phyloP scores from a whole-genome alignment of 768 basidiomycete species.

The Nidula microcarpa region DNA sequence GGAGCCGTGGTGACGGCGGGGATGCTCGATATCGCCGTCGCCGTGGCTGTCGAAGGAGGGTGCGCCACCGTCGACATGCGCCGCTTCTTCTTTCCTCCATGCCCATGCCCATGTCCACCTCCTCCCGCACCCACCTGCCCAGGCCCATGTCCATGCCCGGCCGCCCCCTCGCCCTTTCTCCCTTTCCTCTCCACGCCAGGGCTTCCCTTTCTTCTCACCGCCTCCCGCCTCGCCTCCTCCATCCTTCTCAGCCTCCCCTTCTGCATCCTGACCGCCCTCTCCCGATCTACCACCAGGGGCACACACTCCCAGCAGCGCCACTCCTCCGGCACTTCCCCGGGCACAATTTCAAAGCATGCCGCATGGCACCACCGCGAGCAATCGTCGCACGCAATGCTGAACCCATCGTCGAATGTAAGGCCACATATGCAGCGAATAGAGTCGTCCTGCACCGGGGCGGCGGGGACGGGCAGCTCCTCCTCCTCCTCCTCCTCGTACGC shows the following conservation, averaged over 20 bases:
- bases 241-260: conserved; percentile 30
- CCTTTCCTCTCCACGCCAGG: conserved; percentile 26
- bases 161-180: conserved; percentile 2
- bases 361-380: conserved; percentile 86
- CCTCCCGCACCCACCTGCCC: conserved; percentile 30
- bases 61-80: conserved; percentile 7
- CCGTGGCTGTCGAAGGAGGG: conserved; percentile 7
- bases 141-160: conserved; percentile 28
- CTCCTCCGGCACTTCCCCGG: conserved; percentile 63
- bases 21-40: conserved; percentile 5
- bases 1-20: conserved; percentile 13
- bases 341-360: conserved; percentile 66
- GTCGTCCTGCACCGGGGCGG: conserved; percentile 68
- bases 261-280: conserved; percentile 36
- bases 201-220: conserved; percentile 28
- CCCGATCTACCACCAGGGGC: conserved; percentile 43
- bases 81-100: too few species aligned
- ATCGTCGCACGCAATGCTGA: conserved; percentile 80
- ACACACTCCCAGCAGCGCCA: conserved; percentile 65
- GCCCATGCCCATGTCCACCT: conserved; percentile 8
- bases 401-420: conserved; percentile 73
- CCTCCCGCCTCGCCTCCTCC: conserved; percentile 15
- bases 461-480: conserved; percentile 62
- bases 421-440: conserved; percentile 74
- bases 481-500: conserved; percentile 59